Evolutionary conservation across 495 filamentous ascomycete genomes (phyloP).

Genomic region (Letharia lupina): DNA sequence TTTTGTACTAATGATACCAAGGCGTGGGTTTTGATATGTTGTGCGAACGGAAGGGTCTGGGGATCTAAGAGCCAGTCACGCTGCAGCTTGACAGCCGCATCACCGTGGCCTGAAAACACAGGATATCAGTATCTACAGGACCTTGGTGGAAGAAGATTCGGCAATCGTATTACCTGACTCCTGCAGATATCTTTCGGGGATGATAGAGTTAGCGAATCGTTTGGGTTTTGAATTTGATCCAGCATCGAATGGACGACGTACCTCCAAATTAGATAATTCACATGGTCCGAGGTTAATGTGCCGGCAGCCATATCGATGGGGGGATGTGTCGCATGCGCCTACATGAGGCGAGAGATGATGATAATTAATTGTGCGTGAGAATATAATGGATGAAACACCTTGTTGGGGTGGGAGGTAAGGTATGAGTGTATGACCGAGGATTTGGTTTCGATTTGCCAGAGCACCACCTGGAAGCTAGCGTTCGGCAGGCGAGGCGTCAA

Average conservation of each 20-base stretch:
- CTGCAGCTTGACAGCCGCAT: slow-evolving; percentile 71
- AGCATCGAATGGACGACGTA: slow-evolving; percentile 45
- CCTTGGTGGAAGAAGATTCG: not conserved
- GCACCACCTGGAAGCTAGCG: not conserved
- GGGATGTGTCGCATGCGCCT: slow-evolving; percentile 11
- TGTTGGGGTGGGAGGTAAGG: not conserved
- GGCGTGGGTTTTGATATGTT: slow-evolving; percentile 65
- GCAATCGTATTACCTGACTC: slow-evolving; percentile 66
- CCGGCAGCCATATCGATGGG: slow-evolving; percentile 40
- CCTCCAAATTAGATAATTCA: slow-evolving; percentile 99
- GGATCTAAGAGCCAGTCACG: slow-evolving; percentile 68
- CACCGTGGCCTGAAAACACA: slow-evolving; percentile 40
- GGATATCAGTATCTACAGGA: slow-evolving; percentile 15
- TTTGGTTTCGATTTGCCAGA: not conserved
- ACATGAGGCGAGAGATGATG: slow-evolving; percentile 8
- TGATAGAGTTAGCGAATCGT: slow-evolving; percentile 28
- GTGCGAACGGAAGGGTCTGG: slow-evolving; percentile 66
- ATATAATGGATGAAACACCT: slow-evolving; percentile 4
- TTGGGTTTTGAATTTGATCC: not conserved
- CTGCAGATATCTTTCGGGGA: slow-evolving; percentile 64
- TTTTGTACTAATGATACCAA: slow-evolving; percentile 69
- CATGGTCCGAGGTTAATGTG: slow-evolving; percentile 75
- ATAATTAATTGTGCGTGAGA: not conserved
- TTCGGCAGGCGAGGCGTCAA: slow-evolving; percentile 4
- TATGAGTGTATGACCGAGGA: slow-evolving; percentile 6